Evolutionary conservation across 371 early-diverging fungal species (phyloP).

Genomic region (Syncephalastrum racemosum): DNA sequence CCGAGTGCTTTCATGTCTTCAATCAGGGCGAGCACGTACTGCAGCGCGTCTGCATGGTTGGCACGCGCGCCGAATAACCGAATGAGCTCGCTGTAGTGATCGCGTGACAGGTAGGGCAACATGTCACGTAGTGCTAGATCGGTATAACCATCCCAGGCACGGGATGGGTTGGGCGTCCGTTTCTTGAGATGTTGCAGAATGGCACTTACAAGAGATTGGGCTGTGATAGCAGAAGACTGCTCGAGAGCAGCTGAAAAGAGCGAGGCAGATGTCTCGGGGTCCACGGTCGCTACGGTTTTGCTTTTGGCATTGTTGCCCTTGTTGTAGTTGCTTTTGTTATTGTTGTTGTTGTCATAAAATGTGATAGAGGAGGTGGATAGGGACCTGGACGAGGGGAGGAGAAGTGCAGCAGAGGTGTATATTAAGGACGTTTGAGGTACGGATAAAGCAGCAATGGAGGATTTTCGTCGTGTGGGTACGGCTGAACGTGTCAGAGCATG

Average conservation of each 20-base stretch:
- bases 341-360: conserved; percentile 2
- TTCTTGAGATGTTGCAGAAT: conserved; percentile 24
- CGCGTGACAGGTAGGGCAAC: conserved; percentile 33
- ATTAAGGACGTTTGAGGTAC: too few relatives aligned
- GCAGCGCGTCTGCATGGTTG: conserved; percentile 15
- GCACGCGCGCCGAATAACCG: conserved; percentile 20
- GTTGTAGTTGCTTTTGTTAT: background rate
- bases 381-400: background rate
- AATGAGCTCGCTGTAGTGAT: conserved; percentile 34
- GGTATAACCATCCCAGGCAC: conserved; percentile 48
- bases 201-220: conserved; percentile 31
- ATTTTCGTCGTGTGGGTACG: too few relatives aligned
- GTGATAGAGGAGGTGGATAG: background rate
- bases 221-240: conserved; percentile 39
- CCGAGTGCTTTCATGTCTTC: conserved; percentile 44
- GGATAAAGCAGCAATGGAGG: too few relatives aligned
- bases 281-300: too few relatives aligned
- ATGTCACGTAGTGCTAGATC: conserved; percentile 32
- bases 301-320: background rate
- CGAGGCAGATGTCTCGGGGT: too few relatives aligned
- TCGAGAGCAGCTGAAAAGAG: conserved; percentile 32
- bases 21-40: conserved; percentile 33
- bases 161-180: conserved; percentile 19
- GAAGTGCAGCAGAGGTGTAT: too few relatives aligned
- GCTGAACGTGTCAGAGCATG: too few relatives aligned